Evolutionary conservation across 164 flowering plant genomes (phyloP).

Genomic region (Dillenia turbinata): DNA sequence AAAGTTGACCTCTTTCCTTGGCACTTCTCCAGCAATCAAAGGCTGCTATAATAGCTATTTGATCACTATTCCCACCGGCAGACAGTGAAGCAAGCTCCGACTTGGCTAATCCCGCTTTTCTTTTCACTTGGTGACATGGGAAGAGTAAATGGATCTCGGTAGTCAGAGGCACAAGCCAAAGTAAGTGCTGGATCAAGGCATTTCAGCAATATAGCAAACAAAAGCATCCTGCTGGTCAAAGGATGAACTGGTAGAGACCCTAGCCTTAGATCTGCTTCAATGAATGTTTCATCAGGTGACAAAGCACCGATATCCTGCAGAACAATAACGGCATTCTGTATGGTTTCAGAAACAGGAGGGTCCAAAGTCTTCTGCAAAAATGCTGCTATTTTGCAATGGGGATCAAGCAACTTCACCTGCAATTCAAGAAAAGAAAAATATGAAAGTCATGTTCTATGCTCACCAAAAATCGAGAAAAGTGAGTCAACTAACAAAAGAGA

Average conservation of each 20-base stretch:
- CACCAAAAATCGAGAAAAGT: too few relatives aligned
- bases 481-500: too few relatives aligned
- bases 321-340: slow-evolving; percentile 63
- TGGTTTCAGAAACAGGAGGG: slow-evolving; percentile 77
- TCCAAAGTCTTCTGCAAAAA: slow-evolving; percentile 77
- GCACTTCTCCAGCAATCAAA: slow-evolving; percentile 87
- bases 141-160: slow-evolving; percentile 68
- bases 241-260: slow-evolving; percentile 94
- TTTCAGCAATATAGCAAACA: slow-evolving; percentile 77
- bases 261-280: slow-evolving; percentile 76
- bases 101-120: slow-evolving; percentile 64
- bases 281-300: slow-evolving; percentile 61
- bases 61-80: slow-evolving; percentile 89
- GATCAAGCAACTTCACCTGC: slow-evolving; percentile 87
- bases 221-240: slow-evolving; percentile 84
- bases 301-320: slow-evolving; percentile 95
- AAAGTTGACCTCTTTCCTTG: slow-evolving; percentile 55
- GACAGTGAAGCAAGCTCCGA: slow-evolving; percentile 65
- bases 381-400: slow-evolving; percentile 56
- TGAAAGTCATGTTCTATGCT: background rate
- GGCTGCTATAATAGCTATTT: slow-evolving; percentile 76
- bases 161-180: slow-evolving; percentile 85
- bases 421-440: background rate
- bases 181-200: slow-evolving; percentile 97
- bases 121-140: slow-evolving; percentile 67